Evolutionary conservation across 257 asterid species (phyloP).

Genomic region (Asclepias syriaca): DNA sequence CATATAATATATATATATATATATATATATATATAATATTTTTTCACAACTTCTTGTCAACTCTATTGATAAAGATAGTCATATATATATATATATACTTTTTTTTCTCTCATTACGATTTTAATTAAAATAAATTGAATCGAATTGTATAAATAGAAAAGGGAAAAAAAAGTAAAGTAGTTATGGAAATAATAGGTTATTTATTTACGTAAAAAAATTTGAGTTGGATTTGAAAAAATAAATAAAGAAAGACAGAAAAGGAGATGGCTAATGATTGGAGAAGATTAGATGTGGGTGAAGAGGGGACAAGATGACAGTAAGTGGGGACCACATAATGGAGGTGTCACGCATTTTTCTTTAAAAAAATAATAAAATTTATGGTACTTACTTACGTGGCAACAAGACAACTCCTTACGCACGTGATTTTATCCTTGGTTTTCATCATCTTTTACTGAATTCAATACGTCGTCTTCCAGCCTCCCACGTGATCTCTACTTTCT

Average conservation of each 20-base stretch:
- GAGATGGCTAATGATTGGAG: constrained; percentile 18
- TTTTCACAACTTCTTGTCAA: no score
- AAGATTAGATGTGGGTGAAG: constrained; percentile 18
- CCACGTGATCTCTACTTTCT: constrained; percentile 9
- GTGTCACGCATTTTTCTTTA: neutral
- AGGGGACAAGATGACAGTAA: constrained; percentile 12
- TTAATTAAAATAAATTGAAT: no score
- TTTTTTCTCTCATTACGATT: no score
- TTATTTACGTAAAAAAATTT: no score
- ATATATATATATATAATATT: no score
- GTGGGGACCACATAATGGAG: neutral
- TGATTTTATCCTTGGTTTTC: constrained; percentile 15
- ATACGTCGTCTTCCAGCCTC: neutral
- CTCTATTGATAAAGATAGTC: no score
- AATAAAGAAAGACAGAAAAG: neutral
- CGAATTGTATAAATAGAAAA: no score
- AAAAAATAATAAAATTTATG: no score
- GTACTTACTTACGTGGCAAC: neutral
- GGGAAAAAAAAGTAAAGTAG: no score
- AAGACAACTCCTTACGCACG: neutral
- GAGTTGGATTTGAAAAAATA: neutral
- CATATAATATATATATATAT: no score
- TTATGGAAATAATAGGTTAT: no score
- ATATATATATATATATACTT: no score
- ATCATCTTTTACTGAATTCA: constrained; percentile 5